A percentile compares a stretch with the other conserved stretches of the same genome.
phyloP scores from a whole-genome alignment of 106 monocot genomes.

The Gastrodia elata region DNA sequence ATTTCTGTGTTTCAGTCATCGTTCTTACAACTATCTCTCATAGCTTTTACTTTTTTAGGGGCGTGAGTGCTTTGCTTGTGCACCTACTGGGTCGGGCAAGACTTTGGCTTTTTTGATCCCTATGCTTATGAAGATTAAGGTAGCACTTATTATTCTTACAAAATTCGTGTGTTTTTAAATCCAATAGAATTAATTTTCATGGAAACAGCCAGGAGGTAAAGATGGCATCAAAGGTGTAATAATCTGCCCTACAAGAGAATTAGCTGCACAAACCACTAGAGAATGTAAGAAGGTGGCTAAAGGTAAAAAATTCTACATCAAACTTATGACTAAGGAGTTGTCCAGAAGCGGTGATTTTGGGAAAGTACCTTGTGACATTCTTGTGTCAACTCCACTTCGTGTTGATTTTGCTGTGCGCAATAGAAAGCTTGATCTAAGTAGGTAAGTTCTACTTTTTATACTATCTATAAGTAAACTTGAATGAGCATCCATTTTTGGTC shows the following conservation, averaged over 20 bases:
- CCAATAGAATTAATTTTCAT: slow-evolving; percentile 18
- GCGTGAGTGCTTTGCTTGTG: slow-evolving; percentile 95
- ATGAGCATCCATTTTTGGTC: not conserved
- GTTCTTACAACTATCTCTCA: not conserved
- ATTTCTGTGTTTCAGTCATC: not conserved
- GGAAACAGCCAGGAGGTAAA: slow-evolving; percentile 69
- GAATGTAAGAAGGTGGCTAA: slow-evolving; percentile 86
- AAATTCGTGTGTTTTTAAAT: not conserved
- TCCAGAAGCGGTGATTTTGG: slow-evolving; percentile 68
- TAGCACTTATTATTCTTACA: slow-evolving; percentile 17
- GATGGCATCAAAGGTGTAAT: slow-evolving; percentile 80
- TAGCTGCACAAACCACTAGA: slow-evolving; percentile 84
- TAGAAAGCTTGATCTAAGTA: slow-evolving; percentile 87
- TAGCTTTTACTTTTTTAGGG: slow-evolving; percentile 34
- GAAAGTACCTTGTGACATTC: slow-evolving; percentile 75
- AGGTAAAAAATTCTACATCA: slow-evolving; percentile 78
- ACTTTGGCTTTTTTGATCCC: slow-evolving; percentile 89
- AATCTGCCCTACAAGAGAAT: slow-evolving; percentile 95
- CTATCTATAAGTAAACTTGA: not conserved
- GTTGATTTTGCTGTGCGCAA: slow-evolving; percentile 63
- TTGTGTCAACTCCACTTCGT: slow-evolving; percentile 92
- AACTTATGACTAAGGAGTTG: slow-evolving; percentile 92
- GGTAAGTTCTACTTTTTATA: slow-evolving; percentile 27
- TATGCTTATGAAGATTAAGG: slow-evolving; percentile 94
- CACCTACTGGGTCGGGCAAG: slow-evolving; percentile 98